Conservation (phyloP, 1,284 basidiomycete species). For the Blastosporella zonata region DNA sequence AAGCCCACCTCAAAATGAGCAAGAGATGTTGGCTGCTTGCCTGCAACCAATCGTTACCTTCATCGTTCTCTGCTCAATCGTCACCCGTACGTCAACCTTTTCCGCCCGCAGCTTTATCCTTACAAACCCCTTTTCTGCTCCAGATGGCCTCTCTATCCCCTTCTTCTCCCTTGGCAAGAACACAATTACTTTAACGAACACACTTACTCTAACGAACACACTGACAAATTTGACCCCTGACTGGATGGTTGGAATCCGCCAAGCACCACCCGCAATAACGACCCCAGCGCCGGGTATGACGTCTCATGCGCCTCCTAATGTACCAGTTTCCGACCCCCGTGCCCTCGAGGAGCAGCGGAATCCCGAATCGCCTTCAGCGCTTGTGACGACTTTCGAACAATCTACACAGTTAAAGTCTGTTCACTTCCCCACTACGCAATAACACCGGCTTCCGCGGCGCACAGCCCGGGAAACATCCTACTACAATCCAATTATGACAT, state of each 20-base stretch:
- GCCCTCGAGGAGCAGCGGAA: background rate
- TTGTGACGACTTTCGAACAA: background rate
- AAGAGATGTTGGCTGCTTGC: conserved; percentile 65
- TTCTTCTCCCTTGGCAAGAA: conserved; percentile 15
- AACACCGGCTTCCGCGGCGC: conserved; percentile 8
- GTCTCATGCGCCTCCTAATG: background rate
- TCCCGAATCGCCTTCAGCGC: background rate
- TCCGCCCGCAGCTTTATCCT: background rate
- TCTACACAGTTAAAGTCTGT: background rate
- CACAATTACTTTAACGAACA: conserved; percentile 13
- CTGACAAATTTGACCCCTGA: conserved; percentile 9
- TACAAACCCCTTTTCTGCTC: background rate
- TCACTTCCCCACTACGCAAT: conserved; percentile 9
- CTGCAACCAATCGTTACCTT: conserved; percentile 84
- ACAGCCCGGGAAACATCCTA: background rate
- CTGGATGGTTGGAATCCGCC: conserved; percentile 12
- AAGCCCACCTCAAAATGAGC: conserved; percentile 58
- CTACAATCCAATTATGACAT: background rate
- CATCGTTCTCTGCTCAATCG: conserved; percentile 79
- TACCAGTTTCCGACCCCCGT: background rate
- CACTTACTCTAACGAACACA: conserved; percentile 10
- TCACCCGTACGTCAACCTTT: conserved; percentile 51
- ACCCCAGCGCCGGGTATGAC: background rate
- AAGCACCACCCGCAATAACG: background rate
- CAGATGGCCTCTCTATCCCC: conserved; percentile 18